phyloP scores from a whole-genome alignment of 139 green algal species.

The Coelastrella sp. region DNA sequence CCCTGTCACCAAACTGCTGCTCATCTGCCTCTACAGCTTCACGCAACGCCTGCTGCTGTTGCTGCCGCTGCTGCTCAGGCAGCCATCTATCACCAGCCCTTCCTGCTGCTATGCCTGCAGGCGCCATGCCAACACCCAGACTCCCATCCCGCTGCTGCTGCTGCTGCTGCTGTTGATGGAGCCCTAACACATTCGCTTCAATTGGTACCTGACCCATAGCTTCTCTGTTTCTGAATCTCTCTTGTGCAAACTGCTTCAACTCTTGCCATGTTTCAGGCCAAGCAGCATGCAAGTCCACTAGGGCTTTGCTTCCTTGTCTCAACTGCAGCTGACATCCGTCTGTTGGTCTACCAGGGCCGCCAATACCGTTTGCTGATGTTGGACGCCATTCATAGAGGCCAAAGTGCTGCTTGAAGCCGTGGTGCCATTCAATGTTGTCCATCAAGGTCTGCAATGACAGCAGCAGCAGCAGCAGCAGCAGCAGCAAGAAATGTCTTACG shows the following conservation, averaged over 20 bases:
- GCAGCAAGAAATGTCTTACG: not conserved
- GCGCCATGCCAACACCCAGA: no score
- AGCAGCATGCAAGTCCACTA: constrained; percentile 22
- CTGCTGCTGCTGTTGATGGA: no score
- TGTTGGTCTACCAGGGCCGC: constrained; percentile 1
- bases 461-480: not conserved
- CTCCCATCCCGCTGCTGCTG: no score
- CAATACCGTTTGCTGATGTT: not conserved
- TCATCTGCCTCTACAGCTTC: not conserved
- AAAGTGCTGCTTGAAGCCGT: constrained; percentile 44
- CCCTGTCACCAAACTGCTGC: not conserved
- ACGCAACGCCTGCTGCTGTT: not conserved
- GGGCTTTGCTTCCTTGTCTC: constrained; percentile 7
- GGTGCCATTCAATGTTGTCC: constrained; percentile 44
- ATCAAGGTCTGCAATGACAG: constrained; percentile 8
- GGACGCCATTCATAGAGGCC: constrained; percentile 38
- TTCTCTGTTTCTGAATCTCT: not conserved
- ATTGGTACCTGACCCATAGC: not conserved
- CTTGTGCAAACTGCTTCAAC: not conserved
- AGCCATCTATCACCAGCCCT: no score
- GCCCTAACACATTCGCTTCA: no score
- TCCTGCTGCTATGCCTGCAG: no score
- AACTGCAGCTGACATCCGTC: constrained; percentile 1
- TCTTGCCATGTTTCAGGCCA: constrained; percentile 27
- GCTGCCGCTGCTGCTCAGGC: no score